Conservation (phyloP, 768 basidiomycete species). For the Boletus huronensis region DNA sequence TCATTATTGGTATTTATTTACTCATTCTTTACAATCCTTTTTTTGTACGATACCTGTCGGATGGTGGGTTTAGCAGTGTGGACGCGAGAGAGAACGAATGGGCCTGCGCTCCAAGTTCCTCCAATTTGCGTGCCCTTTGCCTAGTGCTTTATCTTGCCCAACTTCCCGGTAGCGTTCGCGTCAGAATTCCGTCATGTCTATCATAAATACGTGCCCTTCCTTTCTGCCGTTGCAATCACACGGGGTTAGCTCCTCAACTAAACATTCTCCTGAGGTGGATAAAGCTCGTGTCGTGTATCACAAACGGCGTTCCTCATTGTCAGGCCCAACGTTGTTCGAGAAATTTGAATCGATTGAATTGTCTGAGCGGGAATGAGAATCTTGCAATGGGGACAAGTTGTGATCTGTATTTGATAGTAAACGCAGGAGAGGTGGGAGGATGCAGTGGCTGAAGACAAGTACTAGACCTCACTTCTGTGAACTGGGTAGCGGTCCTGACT, state of each 20-base stretch:
- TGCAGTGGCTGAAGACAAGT: not conserved
- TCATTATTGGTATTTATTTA: not conserved
- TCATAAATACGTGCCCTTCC: not conserved
- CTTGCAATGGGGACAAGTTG: not conserved
- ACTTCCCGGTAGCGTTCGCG: not conserved
- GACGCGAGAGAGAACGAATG: not conserved
- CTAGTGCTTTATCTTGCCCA: not conserved
- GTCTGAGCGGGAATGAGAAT: not conserved
- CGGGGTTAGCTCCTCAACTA: not conserved
- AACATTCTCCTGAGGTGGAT: not conserved
- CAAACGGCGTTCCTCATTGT: not conserved
- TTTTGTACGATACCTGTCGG: conserved; percentile 6
- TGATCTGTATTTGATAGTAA: not conserved
- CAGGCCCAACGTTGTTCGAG: no score
- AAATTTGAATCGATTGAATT: not conserved
- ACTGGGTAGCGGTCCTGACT: no score
- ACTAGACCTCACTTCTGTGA: no score
- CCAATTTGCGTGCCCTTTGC: not conserved
- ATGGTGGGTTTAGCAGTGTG: not conserved
- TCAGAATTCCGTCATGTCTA: not conserved
- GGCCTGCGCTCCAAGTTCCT: not conserved
- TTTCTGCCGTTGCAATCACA: not conserved
- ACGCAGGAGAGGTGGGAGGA: not conserved
- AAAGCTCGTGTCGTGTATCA: not conserved
- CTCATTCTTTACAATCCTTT: not conserved